phyloP scores from a whole-genome alignment of 441 rosid species.

The Aleurites moluccanus region DNA sequence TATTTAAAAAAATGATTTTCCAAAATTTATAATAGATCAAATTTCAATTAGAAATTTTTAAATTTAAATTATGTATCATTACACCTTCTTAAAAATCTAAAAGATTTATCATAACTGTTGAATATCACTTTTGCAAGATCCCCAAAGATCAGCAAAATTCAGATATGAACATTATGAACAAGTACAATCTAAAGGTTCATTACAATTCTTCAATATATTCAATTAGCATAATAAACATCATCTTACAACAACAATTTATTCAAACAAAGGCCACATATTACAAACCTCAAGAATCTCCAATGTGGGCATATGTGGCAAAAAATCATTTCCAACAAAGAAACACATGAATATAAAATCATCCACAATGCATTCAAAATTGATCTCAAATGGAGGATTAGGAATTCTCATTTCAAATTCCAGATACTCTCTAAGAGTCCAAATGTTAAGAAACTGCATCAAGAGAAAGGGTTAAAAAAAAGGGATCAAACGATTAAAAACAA shows the following conservation, averaged over 20 bases:
- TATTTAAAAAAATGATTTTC: too few species aligned
- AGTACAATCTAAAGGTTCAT: not conserved
- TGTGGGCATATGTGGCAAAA: slow-evolving; percentile 99
- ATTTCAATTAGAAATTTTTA: too few species aligned
- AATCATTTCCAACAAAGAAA: slow-evolving; percentile 98
- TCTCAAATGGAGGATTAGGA: slow-evolving; percentile 49
- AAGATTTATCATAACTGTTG: not conserved
- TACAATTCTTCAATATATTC: not conserved
- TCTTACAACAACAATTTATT: not conserved
- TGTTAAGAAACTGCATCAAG: slow-evolving; percentile 72
- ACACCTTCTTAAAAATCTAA: not conserved
- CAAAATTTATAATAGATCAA: too few species aligned
- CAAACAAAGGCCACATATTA: slow-evolving; percentile 5
- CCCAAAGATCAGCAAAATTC: not conserved
- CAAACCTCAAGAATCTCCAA: slow-evolving; percentile 98
- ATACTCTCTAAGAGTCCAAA: slow-evolving; percentile 96
- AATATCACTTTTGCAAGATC: not conserved
- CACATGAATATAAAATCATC: slow-evolving; percentile 99
- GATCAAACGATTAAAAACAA: not conserved
- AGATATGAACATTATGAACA: not conserved
- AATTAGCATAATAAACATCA: not conserved
- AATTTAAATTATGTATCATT: not conserved
- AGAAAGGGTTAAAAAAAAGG: not conserved
- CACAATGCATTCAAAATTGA: slow-evolving; percentile 78
- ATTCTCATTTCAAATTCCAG: slow-evolving; percentile 77